Evolutionary conservation across 208 protist genomes (phyloP).

Genomic region (Angomonas ambiguus): DNA sequence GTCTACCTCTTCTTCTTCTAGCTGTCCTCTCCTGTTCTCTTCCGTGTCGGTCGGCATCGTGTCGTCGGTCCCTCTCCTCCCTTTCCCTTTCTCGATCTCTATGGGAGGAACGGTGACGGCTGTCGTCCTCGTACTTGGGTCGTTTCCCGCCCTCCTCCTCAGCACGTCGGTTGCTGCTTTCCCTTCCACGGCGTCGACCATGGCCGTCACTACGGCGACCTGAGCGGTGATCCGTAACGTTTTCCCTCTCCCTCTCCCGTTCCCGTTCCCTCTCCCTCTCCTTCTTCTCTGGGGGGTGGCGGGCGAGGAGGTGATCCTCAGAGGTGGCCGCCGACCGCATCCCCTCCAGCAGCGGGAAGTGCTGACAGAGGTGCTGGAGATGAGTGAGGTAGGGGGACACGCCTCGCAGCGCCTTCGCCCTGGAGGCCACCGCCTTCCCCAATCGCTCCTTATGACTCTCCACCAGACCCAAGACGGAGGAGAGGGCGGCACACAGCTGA

Average conservation of each 20-base stretch:
- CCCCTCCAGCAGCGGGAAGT: conserved; percentile 2
- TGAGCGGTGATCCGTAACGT: background rate
- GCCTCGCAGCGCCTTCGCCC: background rate
- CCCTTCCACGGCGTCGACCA: background rate
- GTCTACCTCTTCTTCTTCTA: too few relatives aligned
- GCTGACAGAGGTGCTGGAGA: background rate
- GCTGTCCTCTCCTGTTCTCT: too few relatives aligned
- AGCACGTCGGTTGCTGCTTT: background rate
- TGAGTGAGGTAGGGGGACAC: background rate
- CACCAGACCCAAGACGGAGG: background rate
- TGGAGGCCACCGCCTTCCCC: background rate
- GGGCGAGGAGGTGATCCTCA: background rate
- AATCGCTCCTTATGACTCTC: background rate
- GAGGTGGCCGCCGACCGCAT: background rate
- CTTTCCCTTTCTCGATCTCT: too few relatives aligned
- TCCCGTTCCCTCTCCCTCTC: background rate
- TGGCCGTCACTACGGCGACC: conserved; percentile 1
- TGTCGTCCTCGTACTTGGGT: background rate
- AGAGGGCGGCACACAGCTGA: background rate
- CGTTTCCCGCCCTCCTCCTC: background rate
- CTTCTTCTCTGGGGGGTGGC: background rate
- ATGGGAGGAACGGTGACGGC: background rate
- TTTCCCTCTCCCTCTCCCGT: background rate
- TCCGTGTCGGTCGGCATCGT: too few relatives aligned
- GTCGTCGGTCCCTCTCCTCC: too few relatives aligned